phyloP scores from a whole-genome alignment of 1,284 basidiomycete species.

The Apiotrichum porosum region DNA sequence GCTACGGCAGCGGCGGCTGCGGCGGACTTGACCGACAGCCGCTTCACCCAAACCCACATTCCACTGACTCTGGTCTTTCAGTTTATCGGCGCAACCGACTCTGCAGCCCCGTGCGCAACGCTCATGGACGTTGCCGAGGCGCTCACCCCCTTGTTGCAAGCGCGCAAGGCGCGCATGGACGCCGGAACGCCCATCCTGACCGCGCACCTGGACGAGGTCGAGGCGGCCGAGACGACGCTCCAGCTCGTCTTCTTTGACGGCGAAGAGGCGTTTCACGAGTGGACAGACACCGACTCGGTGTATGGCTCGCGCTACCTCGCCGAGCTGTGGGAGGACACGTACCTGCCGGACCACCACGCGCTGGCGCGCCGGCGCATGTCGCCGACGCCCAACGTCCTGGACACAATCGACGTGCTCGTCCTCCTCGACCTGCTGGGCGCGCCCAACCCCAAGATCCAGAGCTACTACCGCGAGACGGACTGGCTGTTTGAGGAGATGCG shows the following conservation, averaged over 20 bases:
- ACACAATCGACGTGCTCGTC: conserved; percentile 79
- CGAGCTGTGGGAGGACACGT: conserved; percentile 69
- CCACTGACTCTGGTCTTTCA: conserved; percentile 35
- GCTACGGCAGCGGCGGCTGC: neutral
- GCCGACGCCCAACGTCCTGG: conserved; percentile 60
- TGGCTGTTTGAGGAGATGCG: conserved; percentile 80
- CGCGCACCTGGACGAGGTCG: conserved; percentile 60
- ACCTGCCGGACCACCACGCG: conserved; percentile 53
- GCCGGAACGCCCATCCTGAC: conserved; percentile 38
- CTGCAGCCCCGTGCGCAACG: conserved; percentile 90
- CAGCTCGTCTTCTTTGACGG: conserved; percentile 98
- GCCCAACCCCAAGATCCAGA: conserved; percentile 63
- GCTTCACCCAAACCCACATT: neutral
- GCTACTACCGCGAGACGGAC: conserved; percentile 78
- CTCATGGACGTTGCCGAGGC: conserved; percentile 83
- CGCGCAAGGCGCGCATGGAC: conserved; percentile 58
- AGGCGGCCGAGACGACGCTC: conserved; percentile 73
- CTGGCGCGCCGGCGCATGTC: conserved; percentile 57
- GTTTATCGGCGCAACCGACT: conserved; percentile 98
- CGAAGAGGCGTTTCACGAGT: conserved; percentile 89
- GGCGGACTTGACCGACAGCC: too few relatives aligned
- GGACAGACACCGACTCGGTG: conserved; percentile 85
- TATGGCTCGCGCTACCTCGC: conserved; percentile 92
- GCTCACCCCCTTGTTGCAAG: conserved; percentile 65
- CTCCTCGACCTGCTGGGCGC: conserved; percentile 85